Base-by-base conservation (phyloP, 306 rosid genomes). In the Adenanthera pavonina region DNA sequence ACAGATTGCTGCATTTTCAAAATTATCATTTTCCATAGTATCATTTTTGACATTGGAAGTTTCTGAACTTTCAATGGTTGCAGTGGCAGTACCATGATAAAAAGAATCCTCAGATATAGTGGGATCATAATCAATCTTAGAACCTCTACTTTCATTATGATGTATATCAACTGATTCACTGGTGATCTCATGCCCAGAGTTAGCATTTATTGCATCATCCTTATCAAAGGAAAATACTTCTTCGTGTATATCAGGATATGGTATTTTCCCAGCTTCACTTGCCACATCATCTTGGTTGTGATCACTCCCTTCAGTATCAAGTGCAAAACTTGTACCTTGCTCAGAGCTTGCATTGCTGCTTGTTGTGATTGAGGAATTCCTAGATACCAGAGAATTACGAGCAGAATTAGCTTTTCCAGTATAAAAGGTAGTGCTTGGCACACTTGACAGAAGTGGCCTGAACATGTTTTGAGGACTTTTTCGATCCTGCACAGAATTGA, bases 381-480 rank as follows among this genome's bases (percentile, higher is more conserved):
- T 93, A 72, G 97, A 91, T 62, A 93, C 82, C 84, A 93, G 84
- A 66, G 97, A 86, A 75, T 83, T 92, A 35, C 89, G 89, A 5
- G 60, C 82, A 77, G 97, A 86, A 80, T 83, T 91, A 80, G 89
- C 69, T 85, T 87, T 93, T 56, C 94, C 97, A 40, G 16, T 88
- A 78, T 87, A 90, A 74, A 93, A 91, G 69, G 94, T 84, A 48
- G 92, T 91, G 70, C 94, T 93, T 20, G 97, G 97, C 75, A 93
- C 97, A 90, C 97, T 91, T 8, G 97, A 91, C 78, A 93, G 81
- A 56, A 93, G 97, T 30, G 97, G 97, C 87, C 97, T 83, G 84
- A 93, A 93, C 97, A 93, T 93, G 80, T 91, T 91, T 67, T 87
- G 97, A 79, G 97, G 97, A 81, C 78, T 86, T 84, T 90, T 93